Evolutionary conservation across 106 monocot genomes (phyloP), one percentile per base, ranked within the genome.

Genomic region (Narthecium ossifragum): DNA sequence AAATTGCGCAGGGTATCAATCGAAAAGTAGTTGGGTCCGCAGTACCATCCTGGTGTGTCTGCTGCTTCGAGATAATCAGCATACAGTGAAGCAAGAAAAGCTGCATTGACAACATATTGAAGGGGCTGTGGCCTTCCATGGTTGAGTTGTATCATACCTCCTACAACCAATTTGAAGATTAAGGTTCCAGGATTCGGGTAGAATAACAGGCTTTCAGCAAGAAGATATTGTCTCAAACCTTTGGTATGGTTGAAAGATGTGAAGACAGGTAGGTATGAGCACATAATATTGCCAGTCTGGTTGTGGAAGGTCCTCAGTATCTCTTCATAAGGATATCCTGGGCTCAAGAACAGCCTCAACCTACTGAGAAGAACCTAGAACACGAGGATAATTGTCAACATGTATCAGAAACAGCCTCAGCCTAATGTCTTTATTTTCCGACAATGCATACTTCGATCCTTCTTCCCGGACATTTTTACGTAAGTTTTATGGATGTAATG

Each of bases 281-380:
- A 90, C 90, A 90, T 90, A 47, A 90, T 49, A 49, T 82, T 78
- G 57, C 60, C 62, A 2, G 81, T 90, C 61, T 90, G 90, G 52
- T 85, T 90, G 61, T 90, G 85, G 57, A 76, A 90, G 46, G 85
- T 82, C 48, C 69, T 75, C 61, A 90, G 55, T n/a, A 90, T 90
- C 63, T 90, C 90, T 70, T 90, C 90, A 53, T 90, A 85, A 11
- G 90, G 90, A 29, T 90, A 90, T 17, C 90, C 90, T 1, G 90
- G 90, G 53, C 90, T 90, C 53, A 90, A 64, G 61, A 90, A 90
- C 34, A 90, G 24, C 64, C 90, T 82, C 57, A 90, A 67, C 31
- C 75, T 62, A 29, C 75, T 75, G 21, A 75, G 69, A 17, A 75
- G 62, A 48, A 75, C 69, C 67, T 75, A 32, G 0, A 51, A n/a